These are phyloP conservation scores for Globisporangium rhizosaccharum DNA, from an alignment of 352 stramenopile genomes.

Conservation along the genomic window DNA sequence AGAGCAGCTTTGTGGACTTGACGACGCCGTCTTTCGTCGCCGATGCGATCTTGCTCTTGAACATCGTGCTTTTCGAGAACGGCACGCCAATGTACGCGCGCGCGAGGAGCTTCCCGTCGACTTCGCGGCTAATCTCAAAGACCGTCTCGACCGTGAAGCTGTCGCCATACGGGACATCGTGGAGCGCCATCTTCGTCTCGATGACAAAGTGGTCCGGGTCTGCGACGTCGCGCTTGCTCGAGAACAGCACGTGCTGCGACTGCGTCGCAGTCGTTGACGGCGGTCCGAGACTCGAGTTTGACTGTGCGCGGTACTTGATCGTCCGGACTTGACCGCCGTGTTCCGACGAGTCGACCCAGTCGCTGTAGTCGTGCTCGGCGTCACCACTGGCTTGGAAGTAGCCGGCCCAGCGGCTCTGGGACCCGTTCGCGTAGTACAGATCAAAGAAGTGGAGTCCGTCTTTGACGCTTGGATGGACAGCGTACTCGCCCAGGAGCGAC, in stretches of 20 bases:
- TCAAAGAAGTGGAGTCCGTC: conserved; percentile 66
- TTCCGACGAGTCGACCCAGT: conserved; percentile 56
- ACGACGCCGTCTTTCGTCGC: conserved; percentile 57
- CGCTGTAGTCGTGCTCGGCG: conserved; percentile 43
- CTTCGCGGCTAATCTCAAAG: conserved; percentile 41
- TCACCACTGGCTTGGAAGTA: conserved; percentile 63
- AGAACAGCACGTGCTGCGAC: conserved; percentile 48
- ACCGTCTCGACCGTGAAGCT: conserved; percentile 73
- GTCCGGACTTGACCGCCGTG: conserved; percentile 57
- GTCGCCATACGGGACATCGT: conserved; percentile 80
- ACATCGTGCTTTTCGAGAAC: conserved; percentile 84
- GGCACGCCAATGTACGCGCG: conserved; percentile 65
- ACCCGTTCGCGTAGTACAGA: conserved; percentile 58
- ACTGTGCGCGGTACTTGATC: conserved; percentile 73
- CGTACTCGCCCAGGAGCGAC: conserved; percentile 63
- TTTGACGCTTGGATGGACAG: conserved; percentile 43
- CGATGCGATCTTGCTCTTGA: conserved; percentile 81
- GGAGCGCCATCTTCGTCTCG: conserved; percentile 56
- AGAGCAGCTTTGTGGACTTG: conserved; percentile 52
- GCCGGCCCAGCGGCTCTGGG: conserved; percentile 39
- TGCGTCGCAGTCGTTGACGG: conserved; percentile 51
- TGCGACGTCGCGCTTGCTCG: conserved; percentile 25
- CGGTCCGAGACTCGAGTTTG: conserved; percentile 62
- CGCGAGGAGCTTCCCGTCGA: conserved; percentile 27
- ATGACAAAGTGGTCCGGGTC: conserved; percentile 46